Base-by-base conservation (phyloP, 192 early-diverging fungal species). In the Umbelopsis sp. region DNA sequence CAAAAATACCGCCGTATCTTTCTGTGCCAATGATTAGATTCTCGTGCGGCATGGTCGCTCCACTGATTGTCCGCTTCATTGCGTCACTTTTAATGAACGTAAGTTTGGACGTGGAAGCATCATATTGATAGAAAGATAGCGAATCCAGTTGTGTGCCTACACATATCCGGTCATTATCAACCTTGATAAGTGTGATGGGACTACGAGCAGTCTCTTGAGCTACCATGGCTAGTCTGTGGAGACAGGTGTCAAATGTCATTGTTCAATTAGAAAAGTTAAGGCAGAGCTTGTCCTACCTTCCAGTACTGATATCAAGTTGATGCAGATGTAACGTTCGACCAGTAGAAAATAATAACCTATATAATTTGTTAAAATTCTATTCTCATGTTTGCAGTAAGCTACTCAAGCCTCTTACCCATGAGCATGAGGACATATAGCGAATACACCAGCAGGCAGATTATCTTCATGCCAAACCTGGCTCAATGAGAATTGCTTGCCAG, bases 101-200 rank as follows among this genome's bases (percentile, higher is more conserved):
- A 13, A 71, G 25, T 8, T 70, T 71, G n/a, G 48, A 41, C 0
- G 49, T 67, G 9, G 33, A 21, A 33, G 44, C n/a, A 49, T 71
- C 55, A 22, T 65, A 76, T 8, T 3, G 44, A 13, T 71, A 76
- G 35, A 71, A 71, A 15, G 70, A 76, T 15, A 71, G 23, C 0
- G 74, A 76, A 20, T 76, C 74, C 9, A 67, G 30, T 33, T 71
- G 74, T 18, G 51, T 49, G 46, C 70, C 55, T 0, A 72, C 66
- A 53, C 70, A 72, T 3, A 77, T 69, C 4, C 41, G 27, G 3
- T 49, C 66, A 20, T 49, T 55, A 6, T 23, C 7, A 20, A 58
- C 58, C 22, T 69, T 46, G 20, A 77, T 77, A 4, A 71, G 64
- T 13, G 75, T 77, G n/a, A 77, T 77, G 16, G 58, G 55, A 46